Conservation (phyloP, 306 rosid genomes). For the Pterocarpus santalinus region DNA sequence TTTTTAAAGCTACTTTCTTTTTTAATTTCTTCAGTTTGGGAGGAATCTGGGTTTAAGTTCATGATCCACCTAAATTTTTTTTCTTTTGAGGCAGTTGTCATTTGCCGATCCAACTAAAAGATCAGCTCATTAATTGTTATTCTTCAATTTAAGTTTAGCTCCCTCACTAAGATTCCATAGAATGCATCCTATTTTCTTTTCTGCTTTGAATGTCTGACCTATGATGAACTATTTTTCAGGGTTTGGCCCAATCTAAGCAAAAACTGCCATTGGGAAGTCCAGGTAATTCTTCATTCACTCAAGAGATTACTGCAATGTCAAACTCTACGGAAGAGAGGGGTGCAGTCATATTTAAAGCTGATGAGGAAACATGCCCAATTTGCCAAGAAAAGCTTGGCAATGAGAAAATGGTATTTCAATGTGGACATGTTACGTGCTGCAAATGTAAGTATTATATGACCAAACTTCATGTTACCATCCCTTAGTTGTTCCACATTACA, state of each 20-base stretch:
- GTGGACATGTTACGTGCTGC: slow-evolving; percentile 95
- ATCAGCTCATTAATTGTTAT: neutral
- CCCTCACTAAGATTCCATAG: neutral
- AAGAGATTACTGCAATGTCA: slow-evolving; percentile 51
- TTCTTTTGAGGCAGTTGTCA: neutral
- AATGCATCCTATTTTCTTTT: slow-evolving; percentile 33
- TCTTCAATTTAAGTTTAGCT: slow-evolving; percentile 9
- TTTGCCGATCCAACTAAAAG: slow-evolving; percentile 23
- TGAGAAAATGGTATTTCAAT: slow-evolving; percentile 94
- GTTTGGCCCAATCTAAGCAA: slow-evolving; percentile 83
- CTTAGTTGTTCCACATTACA: slow-evolving; percentile 3
- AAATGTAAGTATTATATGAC: slow-evolving; percentile 72
- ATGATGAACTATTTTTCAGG: slow-evolving; percentile 60
- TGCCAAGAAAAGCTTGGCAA: slow-evolving; percentile 85
- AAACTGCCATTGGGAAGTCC: slow-evolving; percentile 56
- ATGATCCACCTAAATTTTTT: neutral
- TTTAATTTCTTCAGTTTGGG: slow-evolving; percentile 1
- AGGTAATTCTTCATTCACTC: slow-evolving; percentile 56
- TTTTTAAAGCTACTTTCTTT: neutral
- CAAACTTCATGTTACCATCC: slow-evolving; percentile 33
- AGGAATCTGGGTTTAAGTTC: neutral
- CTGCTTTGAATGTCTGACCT: slow-evolving; percentile 30
- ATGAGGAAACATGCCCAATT: slow-evolving; percentile 87
- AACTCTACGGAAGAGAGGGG: slow-evolving; percentile 58
- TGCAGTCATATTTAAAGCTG: slow-evolving; percentile 52